A percentile compares a stretch with the other conserved stretches of the same genome.
Evolutionary conservation across 441 rosid species (phyloP).

Genomic region (Rhodomyrtus psidioides): DNA sequence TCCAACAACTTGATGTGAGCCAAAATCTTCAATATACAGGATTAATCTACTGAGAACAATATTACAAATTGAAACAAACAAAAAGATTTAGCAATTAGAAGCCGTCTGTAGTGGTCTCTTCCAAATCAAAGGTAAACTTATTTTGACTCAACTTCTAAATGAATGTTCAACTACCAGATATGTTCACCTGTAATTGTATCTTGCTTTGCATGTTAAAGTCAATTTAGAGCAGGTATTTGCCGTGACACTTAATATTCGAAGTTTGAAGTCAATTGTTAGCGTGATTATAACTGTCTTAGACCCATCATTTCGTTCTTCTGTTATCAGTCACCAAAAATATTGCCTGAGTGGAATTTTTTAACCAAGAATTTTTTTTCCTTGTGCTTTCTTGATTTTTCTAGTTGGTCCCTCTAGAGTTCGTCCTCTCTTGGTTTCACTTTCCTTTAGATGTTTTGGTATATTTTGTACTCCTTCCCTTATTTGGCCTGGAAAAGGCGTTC

Average conservation of each 20-base stretch:
- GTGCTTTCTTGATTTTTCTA: not conserved
- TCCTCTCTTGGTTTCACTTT: not conserved
- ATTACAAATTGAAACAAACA: not conserved
- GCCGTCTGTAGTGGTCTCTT: not conserved
- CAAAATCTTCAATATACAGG: not conserved
- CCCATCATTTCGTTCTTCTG: not conserved
- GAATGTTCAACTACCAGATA: not conserved
- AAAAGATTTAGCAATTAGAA: not conserved
- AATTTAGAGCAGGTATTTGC: not conserved
- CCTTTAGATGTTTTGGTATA: not conserved
- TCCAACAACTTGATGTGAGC: not conserved
- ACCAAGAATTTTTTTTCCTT: not conserved
- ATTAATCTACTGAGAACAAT: not conserved
- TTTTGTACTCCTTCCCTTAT: not conserved
- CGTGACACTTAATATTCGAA: not conserved
- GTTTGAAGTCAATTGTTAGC: not conserved
- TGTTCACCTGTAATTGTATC: not conserved
- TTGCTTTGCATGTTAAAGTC: not conserved
- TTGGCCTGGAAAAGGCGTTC: not conserved
- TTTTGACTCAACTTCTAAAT: not conserved
- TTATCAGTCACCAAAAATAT: not conserved
- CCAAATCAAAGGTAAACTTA: not conserved
- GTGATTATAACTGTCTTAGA: not conserved
- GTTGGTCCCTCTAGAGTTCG: not conserved
- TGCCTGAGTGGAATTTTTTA: not conserved